Base-by-base conservation (phyloP, 352 stramenopile genomes). In the Globisporangium perplexum region DNA sequence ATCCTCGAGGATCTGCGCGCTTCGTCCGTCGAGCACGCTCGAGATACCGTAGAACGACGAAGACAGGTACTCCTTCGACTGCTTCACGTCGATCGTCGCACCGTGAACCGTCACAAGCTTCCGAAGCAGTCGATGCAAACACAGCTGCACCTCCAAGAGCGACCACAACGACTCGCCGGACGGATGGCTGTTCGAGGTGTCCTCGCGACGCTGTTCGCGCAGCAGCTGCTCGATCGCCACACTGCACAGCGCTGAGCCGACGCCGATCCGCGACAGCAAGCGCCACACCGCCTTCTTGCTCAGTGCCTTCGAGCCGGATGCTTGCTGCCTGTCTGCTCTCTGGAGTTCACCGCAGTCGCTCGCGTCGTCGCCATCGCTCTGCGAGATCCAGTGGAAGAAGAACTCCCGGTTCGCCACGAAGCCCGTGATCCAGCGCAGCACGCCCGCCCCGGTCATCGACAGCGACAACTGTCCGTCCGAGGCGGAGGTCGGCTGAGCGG, bases 81-180 rank as follows among this genome's bases (percentile, higher is more conserved):
- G 47, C 12, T 53, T 69, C 22, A 63, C 57, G 18, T 59, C 62
- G 47, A 69, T 67, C 26, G 71, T 50, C 15, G 31, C 24, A 8
- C 62, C 62, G 15, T 59, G 52, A 6, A 31, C n/a, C 18, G 44
- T 46, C 38, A 60, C 28, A 42, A 77, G 23, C 46, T 74, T 82
- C 14, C 69, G 69, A 18, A 78, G 26, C 59, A 85, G 63, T 12
- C 74, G 70, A 41, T 83, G 60, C 24, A 85, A 58, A 42, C 61
- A 72, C n/a, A 85, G 78, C 47, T 80, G 69, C 30, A 80, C 59
- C 61, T 85, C 74, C 44, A 85, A 65, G 35, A 85, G 61, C 20
- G 60, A 66, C 74, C 74, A 85, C 31, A 82, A 33, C 0, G 74
- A 77, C 46, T 63, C 47, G n/a, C 12, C 28, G 14, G 14, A 28